phyloP scores from a whole-genome alignment of 2,329 filamentous ascomycete species.

The Chaetomium olivaceum region DNA sequence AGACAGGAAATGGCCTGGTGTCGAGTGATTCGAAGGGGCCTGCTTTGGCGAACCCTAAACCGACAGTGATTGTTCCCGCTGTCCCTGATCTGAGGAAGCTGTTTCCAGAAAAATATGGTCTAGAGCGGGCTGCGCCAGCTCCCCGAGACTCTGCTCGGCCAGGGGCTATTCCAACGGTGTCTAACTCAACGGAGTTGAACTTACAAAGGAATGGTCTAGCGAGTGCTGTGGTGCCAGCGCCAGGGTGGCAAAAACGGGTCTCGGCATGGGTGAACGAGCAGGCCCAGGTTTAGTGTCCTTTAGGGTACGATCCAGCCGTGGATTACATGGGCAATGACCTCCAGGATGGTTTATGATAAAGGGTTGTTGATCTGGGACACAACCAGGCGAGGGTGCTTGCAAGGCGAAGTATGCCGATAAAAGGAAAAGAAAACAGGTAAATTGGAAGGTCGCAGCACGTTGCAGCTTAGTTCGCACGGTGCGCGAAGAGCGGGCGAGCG shows the following conservation, averaged over 20 bases:
- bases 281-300: not conserved
- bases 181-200: not conserved
- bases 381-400: not conserved
- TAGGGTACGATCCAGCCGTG: not conserved
- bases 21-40: not conserved
- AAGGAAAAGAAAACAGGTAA: not conserved
- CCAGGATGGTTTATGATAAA: not conserved
- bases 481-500: not conserved
- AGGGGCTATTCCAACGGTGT: not conserved
- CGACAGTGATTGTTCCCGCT: not conserved
- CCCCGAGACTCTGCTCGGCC: not conserved
- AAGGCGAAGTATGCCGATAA: not conserved
- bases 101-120: not conserved
- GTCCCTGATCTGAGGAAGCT: not conserved
- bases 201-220: not conserved
- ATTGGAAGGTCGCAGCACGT: not conserved
- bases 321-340: not conserved
- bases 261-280: constrained; percentile 7
- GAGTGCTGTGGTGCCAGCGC: not conserved
- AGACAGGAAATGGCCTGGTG: not conserved
- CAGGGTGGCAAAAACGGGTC: not conserved
- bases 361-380: not conserved
- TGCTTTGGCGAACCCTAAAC: not conserved
- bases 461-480: not conserved
- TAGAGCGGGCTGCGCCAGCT: not conserved